Conservation (phyloP, 345 rosid species). For the Jatropha curcas region DNA sequence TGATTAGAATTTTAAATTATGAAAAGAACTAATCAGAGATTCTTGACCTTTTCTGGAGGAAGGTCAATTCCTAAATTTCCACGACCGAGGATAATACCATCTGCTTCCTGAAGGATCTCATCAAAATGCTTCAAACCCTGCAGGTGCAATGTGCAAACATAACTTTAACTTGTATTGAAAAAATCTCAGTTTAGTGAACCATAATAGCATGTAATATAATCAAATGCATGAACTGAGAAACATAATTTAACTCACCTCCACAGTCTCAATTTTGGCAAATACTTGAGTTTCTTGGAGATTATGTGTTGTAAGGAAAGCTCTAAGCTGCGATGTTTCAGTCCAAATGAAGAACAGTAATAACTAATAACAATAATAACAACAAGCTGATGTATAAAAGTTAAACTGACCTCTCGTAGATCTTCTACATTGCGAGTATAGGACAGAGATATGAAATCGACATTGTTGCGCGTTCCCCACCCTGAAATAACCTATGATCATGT, state of each 20-base stretch:
- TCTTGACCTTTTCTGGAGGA: constrained; percentile 39
- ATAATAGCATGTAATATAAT: too few relatives aligned
- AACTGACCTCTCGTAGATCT: constrained; percentile 35
- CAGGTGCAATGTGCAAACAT: not conserved
- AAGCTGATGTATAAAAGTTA: not conserved
- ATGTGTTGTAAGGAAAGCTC: constrained; percentile 25
- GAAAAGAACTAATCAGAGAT: too few relatives aligned
- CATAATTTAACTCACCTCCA: constrained; percentile 40
- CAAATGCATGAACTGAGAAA: too few relatives aligned
- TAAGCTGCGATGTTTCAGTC: too few relatives aligned
- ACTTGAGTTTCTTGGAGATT: constrained; percentile 35
- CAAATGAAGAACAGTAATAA: not conserved
- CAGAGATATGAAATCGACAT: constrained; percentile 33
- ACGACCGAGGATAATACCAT: constrained; percentile 40
- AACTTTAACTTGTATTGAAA: not conserved
- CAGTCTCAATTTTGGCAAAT: constrained; percentile 38
- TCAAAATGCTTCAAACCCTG: constrained; percentile 38
- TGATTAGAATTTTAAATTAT: too few relatives aligned
- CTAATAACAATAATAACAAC: not conserved
- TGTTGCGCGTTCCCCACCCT: constrained; percentile 34
- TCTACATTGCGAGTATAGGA: constrained; percentile 35
- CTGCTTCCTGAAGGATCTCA: constrained; percentile 40
- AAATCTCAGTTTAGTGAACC: too few relatives aligned
- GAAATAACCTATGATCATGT: constrained; percentile 31
- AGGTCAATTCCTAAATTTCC: constrained; percentile 46